These are phyloP conservation scores for Pythium graminicola DNA, from an alignment of 352 stramenopile species.

Conservation along the genomic window DNA sequence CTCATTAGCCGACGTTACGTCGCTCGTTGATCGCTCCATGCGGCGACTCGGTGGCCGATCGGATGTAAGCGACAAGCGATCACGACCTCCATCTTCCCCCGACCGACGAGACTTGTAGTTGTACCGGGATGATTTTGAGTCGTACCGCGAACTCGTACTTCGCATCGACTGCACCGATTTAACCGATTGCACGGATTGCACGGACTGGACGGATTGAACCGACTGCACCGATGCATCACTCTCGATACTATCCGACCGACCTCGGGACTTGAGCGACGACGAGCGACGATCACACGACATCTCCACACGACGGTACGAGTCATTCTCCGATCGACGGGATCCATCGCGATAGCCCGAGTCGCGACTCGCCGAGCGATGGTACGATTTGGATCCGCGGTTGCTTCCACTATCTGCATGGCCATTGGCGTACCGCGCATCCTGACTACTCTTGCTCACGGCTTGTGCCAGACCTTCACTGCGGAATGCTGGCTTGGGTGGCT, in stretches of 20 bases:
- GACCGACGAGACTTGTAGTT: slow-evolving; percentile 15
- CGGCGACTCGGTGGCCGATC: slow-evolving; percentile 7
- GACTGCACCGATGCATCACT: slow-evolving; percentile 21
- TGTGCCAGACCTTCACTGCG: slow-evolving; percentile 15
- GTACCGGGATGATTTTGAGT: slow-evolving; percentile 10
- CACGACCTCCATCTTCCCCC: slow-evolving; percentile 9
- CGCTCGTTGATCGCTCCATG: slow-evolving; percentile 10
- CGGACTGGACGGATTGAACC: slow-evolving; percentile 10
- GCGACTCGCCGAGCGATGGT: slow-evolving; percentile 1
- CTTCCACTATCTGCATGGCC: not conserved
- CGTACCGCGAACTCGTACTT: slow-evolving; percentile 19
- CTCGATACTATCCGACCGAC: slow-evolving; percentile 21
- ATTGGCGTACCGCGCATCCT: slow-evolving; percentile 14
- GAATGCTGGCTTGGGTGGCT: slow-evolving; percentile 14
- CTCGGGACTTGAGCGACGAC: slow-evolving; percentile 11
- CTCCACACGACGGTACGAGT: slow-evolving; percentile 21
- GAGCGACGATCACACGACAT: slow-evolving; percentile 12
- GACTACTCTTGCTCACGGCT: slow-evolving; percentile 4
- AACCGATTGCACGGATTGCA: slow-evolving; percentile 15
- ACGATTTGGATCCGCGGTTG: not conserved
- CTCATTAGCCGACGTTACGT: not conserved
- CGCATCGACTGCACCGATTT: slow-evolving; percentile 17
- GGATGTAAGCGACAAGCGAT: slow-evolving; percentile 10
- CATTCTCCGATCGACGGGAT: slow-evolving; percentile 8
- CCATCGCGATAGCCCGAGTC: slow-evolving; percentile 10